Evolutionary conservation across 768 basidiomycete species (phyloP), one percentile per base, ranked within the genome.

Genomic region (Coprinopsis marcescibilis): DNA sequence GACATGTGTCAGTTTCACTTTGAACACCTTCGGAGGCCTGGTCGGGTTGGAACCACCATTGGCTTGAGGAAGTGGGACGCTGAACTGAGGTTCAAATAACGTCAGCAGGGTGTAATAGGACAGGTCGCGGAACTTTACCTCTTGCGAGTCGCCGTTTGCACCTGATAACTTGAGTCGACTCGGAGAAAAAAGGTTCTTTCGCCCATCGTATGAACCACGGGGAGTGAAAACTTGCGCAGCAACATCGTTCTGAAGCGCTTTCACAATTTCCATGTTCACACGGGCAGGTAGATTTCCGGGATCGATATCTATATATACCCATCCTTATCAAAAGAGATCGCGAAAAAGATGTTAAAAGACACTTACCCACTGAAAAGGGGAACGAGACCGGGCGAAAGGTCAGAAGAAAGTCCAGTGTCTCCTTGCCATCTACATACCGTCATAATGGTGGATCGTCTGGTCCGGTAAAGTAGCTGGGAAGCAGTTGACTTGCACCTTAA

Each of bases 151-250:
- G 0, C 56, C 60, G 0, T 66, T 17, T 27, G 41, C 6, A 14
- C 27, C 41, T n/a, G 41, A 6, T 15, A 92, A 76, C 0, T 78
- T 73, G 4, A 89, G 69, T 37, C 72, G 64, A 17, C 73, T 68
- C 8, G 79, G 64, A 3, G 81, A 67, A 56, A 85, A 91, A 10
- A 72, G 58, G 52, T 87, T 89, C 62, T 89, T 89, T 30, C 81
- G 73, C 0, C 88, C 87, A 50, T 91, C 89, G 46, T 90, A 90
- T 0, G 78, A 85, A 10, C 73, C 80, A 3, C 73, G 78, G 5
- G 84, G 86, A 1, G 76, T 83, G 58, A 91, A 91, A 6, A 87
- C 65, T n/a, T 72, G 62, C 0, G 78, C 77, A 2, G 80, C 74
- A 14, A 49, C 48, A 3, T 75, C 69, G 1, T 65, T 59, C 56